Base-by-base conservation (phyloP, 2,329 filamentous ascomycete species). In the Mycocentrospora acerina region DNA sequence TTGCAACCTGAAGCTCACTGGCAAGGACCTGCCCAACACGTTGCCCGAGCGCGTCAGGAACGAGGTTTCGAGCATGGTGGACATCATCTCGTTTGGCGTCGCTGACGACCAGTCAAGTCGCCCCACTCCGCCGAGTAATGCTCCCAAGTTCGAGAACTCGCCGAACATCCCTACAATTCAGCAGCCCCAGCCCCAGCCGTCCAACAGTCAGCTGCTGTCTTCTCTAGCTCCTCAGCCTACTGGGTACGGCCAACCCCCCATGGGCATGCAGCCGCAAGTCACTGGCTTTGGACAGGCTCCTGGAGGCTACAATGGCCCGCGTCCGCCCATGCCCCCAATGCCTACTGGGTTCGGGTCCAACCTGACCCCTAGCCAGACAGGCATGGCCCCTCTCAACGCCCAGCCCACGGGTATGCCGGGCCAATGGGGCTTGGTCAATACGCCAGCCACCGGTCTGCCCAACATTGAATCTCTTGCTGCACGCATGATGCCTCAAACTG, bases 61-160 rank as follows among this genome's bases (percentile, higher is more conserved):
- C 59, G 93, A 98, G 68, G 93, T 98, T 13, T 97, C 91, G 3
- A 95, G 93, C 70, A 97, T 98, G 90, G 93, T 98, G 27, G 93
- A 98, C 63, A 98, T 98, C 40, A 98, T 98, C 62, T 95, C 90
- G 43, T 98, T 98, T 65, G 89, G 85, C 53, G 80, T 96, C 16
- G 82, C 81, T 1, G 93, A 98, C 50, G 85, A 91, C 18, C 73
- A 72, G 11, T 54, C 71, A 12, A 67, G 68, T 27, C 70, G 78
- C 14, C 68, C 77, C n/a, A 40, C 55, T n/a, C 71, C 73, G 3
- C 75, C 75, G 37, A 80, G 74, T 44, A 90, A 88, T 66, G 81
- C 81, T 12, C 84, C 88, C 1, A 85, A 82, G 55, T 89, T 91
- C 60, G 81, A 79, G 60, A 71, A 79, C 32, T 73, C 77, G 18